Evolutionary conservation across 2,329 filamentous ascomycete genomes (phyloP).

Genomic region (Ceratocystis harringtonii): DNA sequence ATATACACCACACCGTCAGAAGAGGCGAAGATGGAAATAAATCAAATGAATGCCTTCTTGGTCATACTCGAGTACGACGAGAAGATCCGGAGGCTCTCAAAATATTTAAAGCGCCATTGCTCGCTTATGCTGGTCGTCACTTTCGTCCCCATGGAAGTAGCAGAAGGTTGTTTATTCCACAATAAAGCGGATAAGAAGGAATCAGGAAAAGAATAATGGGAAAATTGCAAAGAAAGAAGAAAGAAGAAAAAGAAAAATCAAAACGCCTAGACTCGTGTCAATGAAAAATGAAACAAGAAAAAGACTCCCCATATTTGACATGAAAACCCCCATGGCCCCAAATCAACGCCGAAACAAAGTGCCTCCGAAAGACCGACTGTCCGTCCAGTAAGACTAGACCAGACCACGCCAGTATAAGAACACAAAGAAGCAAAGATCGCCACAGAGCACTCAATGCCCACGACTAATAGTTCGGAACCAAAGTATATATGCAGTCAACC

Average conservation of each 20-base stretch:
- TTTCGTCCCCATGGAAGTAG: too few species aligned
- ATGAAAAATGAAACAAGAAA: not conserved
- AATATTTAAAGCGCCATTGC: too few species aligned
- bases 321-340: not conserved
- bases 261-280: not conserved
- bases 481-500: conserved; percentile 8
- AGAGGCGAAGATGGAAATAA: not conserved
- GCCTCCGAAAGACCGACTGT: not conserved
- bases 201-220: not conserved
- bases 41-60: not conserved
- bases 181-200: not conserved
- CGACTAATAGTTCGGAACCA: not conserved
- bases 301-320: not conserved
- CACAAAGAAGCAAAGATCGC: conserved; percentile 5
- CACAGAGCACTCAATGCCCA: not conserved
- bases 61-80: not conserved
- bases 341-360: conserved; percentile 5
- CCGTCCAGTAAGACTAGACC: not conserved
- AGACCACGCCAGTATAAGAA: not conserved
- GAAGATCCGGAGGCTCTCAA: not conserved
- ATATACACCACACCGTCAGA: not conserved
- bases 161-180: not conserved
- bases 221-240: not conserved
- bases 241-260: not conserved
- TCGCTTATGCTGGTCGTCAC: too few species aligned